Base-by-base conservation (phyloP, 306 rosid genomes). In the Malus sieversii region DNA sequence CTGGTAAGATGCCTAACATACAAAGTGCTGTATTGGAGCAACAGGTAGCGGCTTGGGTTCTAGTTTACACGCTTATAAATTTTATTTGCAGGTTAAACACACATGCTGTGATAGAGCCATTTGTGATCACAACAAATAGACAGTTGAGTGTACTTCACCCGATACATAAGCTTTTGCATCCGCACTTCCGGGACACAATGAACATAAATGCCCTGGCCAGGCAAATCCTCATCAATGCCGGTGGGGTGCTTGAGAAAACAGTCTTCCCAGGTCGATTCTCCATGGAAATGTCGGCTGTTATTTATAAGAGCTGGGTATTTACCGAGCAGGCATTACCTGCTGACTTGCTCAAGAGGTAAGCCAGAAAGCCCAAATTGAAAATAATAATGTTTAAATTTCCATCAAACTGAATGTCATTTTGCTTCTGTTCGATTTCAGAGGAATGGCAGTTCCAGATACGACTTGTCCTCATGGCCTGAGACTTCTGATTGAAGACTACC, bases 91-190 rank as follows among this genome's bases (percentile, higher is more conserved):
- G 98, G 98, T 74, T 95, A 80, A 80, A 76, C 81, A 95, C 97
- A 3, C 98, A 95, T 86, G 97, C 98, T 60, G 92, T 87, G 18
- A 95, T 95, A 77, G 98, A 95, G 84, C 99, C 99, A 10, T 92
- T 95, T 82, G 73, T 95, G 45, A 92, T 95, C 46, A 93, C 97
- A 12, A 81, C 99, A 71, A 81, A 92, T 46, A 89, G 97, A 70
- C 97, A 90, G 5, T 64, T 95, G 81, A 95, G 99, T 63, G 75
- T 86, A 63, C 74, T 95, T 72, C 99, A 95, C 76, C 99, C 99
- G 13, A 83, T 95, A 65, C 80, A 90, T 65, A 95, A 90, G 84
- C 96, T 95, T 40, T 76, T 95, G 82, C 90, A 90, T 70, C 97
- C 99, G 51, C 99, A 95, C 66, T 90, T 86, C 72, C 86, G 75